A percentile compares a stretch with the other conserved stretches of the same genome.
These are phyloP conservation scores for Penicillium palitans DNA, from an alignment of 2,329 filamentous ascomycete species.

Conservation along the genomic window DNA sequence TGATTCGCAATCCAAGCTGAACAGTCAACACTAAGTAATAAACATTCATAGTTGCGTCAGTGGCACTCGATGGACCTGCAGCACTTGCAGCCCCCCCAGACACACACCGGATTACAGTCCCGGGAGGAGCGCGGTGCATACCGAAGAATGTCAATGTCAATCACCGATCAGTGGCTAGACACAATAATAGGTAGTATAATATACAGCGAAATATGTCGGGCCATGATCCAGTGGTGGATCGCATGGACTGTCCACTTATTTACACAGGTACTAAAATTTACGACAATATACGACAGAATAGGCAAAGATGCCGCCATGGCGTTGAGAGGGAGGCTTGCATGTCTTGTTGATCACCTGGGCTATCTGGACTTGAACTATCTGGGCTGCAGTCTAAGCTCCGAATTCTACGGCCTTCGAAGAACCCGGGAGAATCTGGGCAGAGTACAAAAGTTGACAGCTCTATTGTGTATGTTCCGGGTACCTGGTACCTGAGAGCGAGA, in stretches of 20 bases:
- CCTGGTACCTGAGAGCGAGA: constrained; percentile 6
- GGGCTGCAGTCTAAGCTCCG: background rate
- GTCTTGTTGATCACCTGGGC: background rate
- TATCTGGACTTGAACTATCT: background rate
- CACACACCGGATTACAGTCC: background rate
- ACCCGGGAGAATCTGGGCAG: constrained; percentile 16
- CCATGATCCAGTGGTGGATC: constrained; percentile 11
- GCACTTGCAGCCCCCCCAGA: background rate
- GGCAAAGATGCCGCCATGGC: background rate
- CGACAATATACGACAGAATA: background rate
- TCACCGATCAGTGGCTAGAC: background rate
- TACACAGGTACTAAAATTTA: background rate
- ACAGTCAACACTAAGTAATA: background rate
- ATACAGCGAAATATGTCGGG: constrained; percentile 10
- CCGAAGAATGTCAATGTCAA: constrained; percentile 8
- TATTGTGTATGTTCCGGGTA: constrained; percentile 4
- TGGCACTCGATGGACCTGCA: background rate
- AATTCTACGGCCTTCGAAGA: background rate
- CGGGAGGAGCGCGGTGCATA: background rate
- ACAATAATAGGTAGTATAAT: background rate
- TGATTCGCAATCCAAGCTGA: background rate
- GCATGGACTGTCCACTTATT: background rate
- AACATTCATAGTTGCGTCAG: constrained; percentile 4
- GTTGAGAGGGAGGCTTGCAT: constrained; percentile 16
- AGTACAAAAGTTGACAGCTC: constrained; percentile 17